These are phyloP conservation scores for Lentithecium fluviatile DNA, from an alignment of 495 filamentous ascomycete genomes.

Conservation along the genomic window DNA sequence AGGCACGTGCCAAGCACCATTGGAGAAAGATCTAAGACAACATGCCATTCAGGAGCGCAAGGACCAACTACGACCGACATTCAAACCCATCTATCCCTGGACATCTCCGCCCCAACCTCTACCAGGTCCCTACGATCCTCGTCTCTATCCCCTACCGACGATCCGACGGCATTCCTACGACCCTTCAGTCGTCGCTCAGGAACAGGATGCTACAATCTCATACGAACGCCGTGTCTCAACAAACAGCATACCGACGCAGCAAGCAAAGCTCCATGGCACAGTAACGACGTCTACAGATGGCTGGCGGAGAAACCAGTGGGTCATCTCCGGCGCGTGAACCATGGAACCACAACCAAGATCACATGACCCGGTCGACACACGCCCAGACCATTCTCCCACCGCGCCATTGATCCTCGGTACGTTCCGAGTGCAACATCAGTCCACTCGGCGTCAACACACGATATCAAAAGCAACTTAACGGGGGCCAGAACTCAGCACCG, in stretches of 20 bases:
- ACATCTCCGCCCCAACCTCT: constrained; percentile 22
- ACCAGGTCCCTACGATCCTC: constrained; percentile 33
- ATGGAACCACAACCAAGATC: neutral
- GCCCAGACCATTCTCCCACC: neutral
- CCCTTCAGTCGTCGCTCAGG: neutral
- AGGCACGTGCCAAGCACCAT: constrained; percentile 5
- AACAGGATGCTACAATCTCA: constrained; percentile 12
- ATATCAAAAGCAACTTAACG: neutral
- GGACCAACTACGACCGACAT: constrained; percentile 16
- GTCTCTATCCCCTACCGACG: constrained; percentile 30
- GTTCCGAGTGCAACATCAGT: neutral
- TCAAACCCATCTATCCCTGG: constrained; percentile 33
- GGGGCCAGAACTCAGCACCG: neutral
- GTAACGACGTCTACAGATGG: constrained; percentile 21
- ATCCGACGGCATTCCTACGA: constrained; percentile 29
- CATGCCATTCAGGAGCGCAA: neutral
- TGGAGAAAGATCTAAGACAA: constrained; percentile 8
- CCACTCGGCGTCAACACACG: neutral
- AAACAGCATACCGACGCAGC: constrained; percentile 29
- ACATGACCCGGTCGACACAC: neutral
- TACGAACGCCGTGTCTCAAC: constrained; percentile 32
- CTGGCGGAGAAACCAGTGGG: constrained; percentile 35
- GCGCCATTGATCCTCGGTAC: neutral
- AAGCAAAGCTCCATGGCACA: constrained; percentile 20
- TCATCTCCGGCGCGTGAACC: constrained; percentile 22